Percentiles rank a stretch among this genome's conserved stretches.
Conservation (phyloP, 176 grass and related monocot species). For the Ensete ventricosum region DNA sequence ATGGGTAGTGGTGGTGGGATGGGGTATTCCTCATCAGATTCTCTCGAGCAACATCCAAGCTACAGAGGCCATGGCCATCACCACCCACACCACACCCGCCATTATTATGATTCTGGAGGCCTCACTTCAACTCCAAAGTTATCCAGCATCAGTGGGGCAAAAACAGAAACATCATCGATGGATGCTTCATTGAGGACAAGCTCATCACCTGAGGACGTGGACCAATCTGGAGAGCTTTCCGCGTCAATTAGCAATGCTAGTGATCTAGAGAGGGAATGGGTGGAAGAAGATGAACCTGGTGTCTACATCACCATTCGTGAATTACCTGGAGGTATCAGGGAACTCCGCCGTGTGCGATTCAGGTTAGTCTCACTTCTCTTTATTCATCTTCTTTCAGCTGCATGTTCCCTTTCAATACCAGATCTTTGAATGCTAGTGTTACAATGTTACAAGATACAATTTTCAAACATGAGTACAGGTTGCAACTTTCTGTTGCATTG, state of each 20-base stretch:
- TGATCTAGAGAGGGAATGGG: constrained; percentile 89
- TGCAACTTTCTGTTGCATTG: not conserved
- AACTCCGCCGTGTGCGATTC: constrained; percentile 83
- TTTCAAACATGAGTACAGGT: not conserved
- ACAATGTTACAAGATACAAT: no score
- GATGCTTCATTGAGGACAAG: constrained; percentile 79
- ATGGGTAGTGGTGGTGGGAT: constrained; percentile 28
- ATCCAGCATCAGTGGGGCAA: constrained; percentile 85
- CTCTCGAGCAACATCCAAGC: constrained; percentile 41
- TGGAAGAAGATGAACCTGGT: constrained; percentile 86
- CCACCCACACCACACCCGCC: constrained; percentile 31
- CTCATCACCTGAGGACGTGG: constrained; percentile 67
- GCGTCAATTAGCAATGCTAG: constrained; percentile 84
- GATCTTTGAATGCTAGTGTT: not conserved
- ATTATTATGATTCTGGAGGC: constrained; percentile 39
- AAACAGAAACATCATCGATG: constrained; percentile 53
- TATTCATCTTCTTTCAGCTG: not conserved
- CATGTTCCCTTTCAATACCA: not conserved
- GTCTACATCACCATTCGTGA: constrained; percentile 89
- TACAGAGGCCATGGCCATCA: constrained; percentile 25
- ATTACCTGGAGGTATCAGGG: constrained; percentile 74
- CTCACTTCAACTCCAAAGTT: constrained; percentile 69
- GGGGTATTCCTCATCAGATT: constrained; percentile 81
- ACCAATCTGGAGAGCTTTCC: constrained; percentile 63
- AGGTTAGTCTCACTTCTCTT: constrained; percentile 30